phyloP scores from a whole-genome alignment of 1,284 basidiomycete species.

The Anthracocystis panici-leucophaei region DNA sequence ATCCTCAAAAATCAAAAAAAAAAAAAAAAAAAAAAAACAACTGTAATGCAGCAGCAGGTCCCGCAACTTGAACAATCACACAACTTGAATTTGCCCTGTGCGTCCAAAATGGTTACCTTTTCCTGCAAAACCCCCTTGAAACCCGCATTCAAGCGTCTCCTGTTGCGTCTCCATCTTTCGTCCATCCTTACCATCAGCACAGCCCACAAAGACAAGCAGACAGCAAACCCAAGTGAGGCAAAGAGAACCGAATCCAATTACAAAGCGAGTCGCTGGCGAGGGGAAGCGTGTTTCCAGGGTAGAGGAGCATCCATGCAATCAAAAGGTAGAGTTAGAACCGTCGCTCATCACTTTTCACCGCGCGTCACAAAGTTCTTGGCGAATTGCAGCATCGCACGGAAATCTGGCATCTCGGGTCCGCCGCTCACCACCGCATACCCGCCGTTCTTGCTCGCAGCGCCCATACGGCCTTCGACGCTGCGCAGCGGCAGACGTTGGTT shows the following conservation, averaged over 20 bases:
- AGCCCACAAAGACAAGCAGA: background rate
- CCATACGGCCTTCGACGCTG: slow-evolving; percentile 31
- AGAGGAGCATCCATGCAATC: background rate
- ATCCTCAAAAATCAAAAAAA: too few species aligned
- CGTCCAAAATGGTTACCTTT: too few species aligned
- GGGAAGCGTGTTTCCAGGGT: too few species aligned
- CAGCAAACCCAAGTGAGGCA: background rate
- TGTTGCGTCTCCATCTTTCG: too few species aligned
- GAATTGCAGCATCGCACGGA: slow-evolving; percentile 56
- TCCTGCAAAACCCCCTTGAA: too few species aligned
- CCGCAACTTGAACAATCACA: background rate
- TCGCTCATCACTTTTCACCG: slow-evolving; percentile 36
- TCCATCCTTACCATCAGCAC: too few species aligned
- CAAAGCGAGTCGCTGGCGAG: too few species aligned
- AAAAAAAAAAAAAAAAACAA: too few species aligned
- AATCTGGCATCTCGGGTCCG: slow-evolving; percentile 50
- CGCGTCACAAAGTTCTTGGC: slow-evolving; percentile 58
- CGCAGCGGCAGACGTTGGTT: slow-evolving; percentile 47
- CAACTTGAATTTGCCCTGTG: background rate
- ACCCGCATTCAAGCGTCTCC: too few species aligned
- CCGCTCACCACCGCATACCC: slow-evolving; percentile 23
- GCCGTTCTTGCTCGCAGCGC: slow-evolving; percentile 26
- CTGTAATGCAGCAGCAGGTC: background rate
- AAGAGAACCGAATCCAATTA: slow-evolving; percentile 15
- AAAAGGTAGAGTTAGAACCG: too few species aligned